A percentile compares a stretch with the other conserved stretches of the same genome.
Evolutionary conservation across 192 early-diverging fungal species (phyloP).

Genomic region (Endogone sp.): DNA sequence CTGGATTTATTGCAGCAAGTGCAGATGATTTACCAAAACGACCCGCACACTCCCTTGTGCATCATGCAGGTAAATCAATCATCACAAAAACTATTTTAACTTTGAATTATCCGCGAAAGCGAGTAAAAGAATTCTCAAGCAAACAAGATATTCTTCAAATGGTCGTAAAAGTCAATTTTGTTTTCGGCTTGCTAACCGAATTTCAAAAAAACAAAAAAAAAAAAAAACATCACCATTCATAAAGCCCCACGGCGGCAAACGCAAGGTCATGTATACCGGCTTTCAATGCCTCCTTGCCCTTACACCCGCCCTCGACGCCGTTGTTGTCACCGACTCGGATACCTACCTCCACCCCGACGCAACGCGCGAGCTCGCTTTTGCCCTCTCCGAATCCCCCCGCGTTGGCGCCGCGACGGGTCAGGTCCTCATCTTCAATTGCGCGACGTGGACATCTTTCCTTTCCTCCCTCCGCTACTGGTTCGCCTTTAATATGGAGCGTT

Average conservation of each 20-base stretch:
- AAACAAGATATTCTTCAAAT: too few relatives aligned
- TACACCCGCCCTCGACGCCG: slow-evolving; percentile 39
- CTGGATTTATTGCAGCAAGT: too few relatives aligned
- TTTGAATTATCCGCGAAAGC: neutral
- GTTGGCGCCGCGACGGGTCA: slow-evolving; percentile 54
- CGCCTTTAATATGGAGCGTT: slow-evolving; percentile 64
- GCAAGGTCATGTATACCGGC: slow-evolving; percentile 51
- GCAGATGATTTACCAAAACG: too few relatives aligned
- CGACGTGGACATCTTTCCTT: slow-evolving; percentile 50
- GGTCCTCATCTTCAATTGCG: slow-evolving; percentile 51
- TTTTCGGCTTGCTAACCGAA: too few relatives aligned
- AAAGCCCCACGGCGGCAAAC: slow-evolving; percentile 49
- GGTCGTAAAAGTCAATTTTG: too few relatives aligned
- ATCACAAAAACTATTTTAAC: neutral
- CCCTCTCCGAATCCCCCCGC: slow-evolving; percentile 38
- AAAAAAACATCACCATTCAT: slow-evolving; percentile 4
- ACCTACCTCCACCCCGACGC: slow-evolving; percentile 51
- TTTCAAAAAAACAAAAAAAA: too few relatives aligned
- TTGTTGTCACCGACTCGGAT: slow-evolving; percentile 62
- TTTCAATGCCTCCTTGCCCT: slow-evolving; percentile 39
- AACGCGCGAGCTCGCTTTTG: slow-evolving; percentile 43
- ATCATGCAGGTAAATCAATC: slow-evolving; percentile 8
- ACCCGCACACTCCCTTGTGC: slow-evolving; percentile 13
- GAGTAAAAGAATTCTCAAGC: neutral
- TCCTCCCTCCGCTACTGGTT: slow-evolving; percentile 61